Percentiles rank a stretch among this genome's conserved stretches.
Conservation (phyloP, 2,329 filamentous ascomycete genomes). For the Cladorrhinum sp. region DNA sequence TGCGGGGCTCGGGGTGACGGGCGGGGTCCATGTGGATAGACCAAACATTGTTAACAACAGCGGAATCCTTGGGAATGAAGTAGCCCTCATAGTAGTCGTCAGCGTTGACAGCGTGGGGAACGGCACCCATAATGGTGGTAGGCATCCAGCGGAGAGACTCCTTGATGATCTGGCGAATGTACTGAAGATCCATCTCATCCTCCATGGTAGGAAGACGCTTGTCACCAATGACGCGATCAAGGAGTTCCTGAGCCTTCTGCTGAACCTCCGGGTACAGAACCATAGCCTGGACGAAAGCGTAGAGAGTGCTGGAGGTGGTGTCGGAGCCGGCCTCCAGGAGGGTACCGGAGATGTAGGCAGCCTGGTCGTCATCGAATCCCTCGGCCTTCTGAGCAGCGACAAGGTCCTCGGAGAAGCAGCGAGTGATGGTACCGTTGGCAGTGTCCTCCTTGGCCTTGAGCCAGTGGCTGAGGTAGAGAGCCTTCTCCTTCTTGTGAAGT, state of each 20-base stretch:
- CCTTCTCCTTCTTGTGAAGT: slow-evolving; percentile 43
- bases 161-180: slow-evolving; percentile 42
- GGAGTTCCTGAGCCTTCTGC: slow-evolving; percentile 37
- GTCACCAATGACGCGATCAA: slow-evolving; percentile 42
- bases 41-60: slow-evolving; percentile 45
- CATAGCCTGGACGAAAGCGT: slow-evolving; percentile 48
- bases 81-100: slow-evolving; percentile 45
- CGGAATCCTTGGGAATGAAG: slow-evolving; percentile 44
- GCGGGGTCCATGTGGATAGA: slow-evolving; percentile 45
- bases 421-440: slow-evolving; percentile 24
- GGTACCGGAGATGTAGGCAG: slow-evolving; percentile 35
- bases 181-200: slow-evolving; percentile 40
- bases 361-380: slow-evolving; percentile 32
- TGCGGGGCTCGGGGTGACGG: slow-evolving; percentile 39
- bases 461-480: slow-evolving; percentile 41
- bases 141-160: slow-evolving; percentile 47
- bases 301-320: slow-evolving; percentile 42
- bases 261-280: slow-evolving; percentile 41
- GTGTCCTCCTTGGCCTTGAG: slow-evolving; percentile 38
- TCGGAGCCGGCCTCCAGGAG: slow-evolving; percentile 42
- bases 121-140: slow-evolving; percentile 35
- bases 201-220: slow-evolving; percentile 39
- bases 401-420: slow-evolving; percentile 28
- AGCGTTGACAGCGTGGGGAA: slow-evolving; percentile 41
- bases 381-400: slow-evolving; percentile 25